Evolutionary conservation across 306 rosid genomes (phyloP), one percentile per base, ranked within the genome.

Genomic region (Quillaja saponaria): DNA sequence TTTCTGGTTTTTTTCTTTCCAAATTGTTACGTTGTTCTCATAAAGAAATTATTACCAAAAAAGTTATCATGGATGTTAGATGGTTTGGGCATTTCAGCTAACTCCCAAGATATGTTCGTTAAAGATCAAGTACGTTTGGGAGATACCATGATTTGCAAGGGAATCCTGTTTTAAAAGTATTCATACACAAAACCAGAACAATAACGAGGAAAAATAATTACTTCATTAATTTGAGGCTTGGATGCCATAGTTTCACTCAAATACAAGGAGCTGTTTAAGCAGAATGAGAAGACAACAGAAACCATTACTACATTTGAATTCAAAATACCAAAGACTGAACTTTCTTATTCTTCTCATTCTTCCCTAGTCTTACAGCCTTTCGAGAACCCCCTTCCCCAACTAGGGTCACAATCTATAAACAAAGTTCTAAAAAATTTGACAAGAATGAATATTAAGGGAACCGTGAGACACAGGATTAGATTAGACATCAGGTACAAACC

Each of bases 351-450:
- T 48, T 62, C 55, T 28, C 60, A 57, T 49, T 49, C 79, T 47
- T 77, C 71, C 60, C 50, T 34, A 12, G 63, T 45, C 45, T 47
- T 49, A 68, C 53, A 37, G 13, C 18, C 58, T 68, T 12, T 38
- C 54, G 50, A 66, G 56, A 68, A 68, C 31, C 37, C 48, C 48
- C 48, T 42, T 52, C 79, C 72, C 71, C 58, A 41, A 68, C 69
- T 71, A 56, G 46, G 74, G 77, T 58, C 74, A 71, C 61, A 46
- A 46, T 66, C 80, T 83, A 81, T 71, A 49, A 55, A 76, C 71
- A 67, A 59, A 70, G 55, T 58, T 45, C 67, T 58, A 21, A 67
- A 69, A 64, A 71, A 63, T 50, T 61, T 58, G 66, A 64, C 50
- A 42, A n/a, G 56, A 78, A 69, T 49, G 69, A 80, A 77, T 58